Base-by-base conservation (phyloP, 495 filamentous ascomycete species). In the Lentithecium fluviatile region DNA sequence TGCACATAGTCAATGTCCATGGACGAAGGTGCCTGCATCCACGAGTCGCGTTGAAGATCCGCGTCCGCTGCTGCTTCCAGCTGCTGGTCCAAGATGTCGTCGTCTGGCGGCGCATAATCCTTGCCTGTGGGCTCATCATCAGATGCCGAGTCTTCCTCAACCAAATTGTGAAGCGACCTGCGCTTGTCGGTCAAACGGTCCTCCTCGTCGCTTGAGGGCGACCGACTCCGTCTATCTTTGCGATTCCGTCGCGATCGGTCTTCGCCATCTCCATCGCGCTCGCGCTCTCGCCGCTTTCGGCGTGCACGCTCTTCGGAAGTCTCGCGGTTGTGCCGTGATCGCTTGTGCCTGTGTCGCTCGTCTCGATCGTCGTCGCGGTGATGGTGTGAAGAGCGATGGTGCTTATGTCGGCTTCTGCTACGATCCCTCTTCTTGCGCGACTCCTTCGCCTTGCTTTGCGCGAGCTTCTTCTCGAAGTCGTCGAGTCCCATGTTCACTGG, bases 21-120 rank as follows among this genome's bases (percentile, higher is more conserved):
- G 0, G 83, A 84, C 6, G 87, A 88, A 0, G 94, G 92, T 2
- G 85, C 86, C 64, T 92, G 83, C 95, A 98, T 98, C 94, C 94
- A 98, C 4, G 88, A 82, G 74, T 97, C 95, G 56, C 94, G 80
- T 64, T 84, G 78, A 20, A 83, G 20, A 37, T 66, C 65, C 15
- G 57, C 45, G 17, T 65, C 57, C n/a, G 47, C 49, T 3, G 58
- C 57, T 15, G 65, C 65, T 26, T 60, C 59, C 10, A 70, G 51
- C 37, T 60, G 58, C 2, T 69, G 58, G 40, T 74, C 73, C 13
- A 69, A 70, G 0, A 71, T 70, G 23, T 77, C 75, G 42, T 82
- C 75, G 19, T 47, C 52, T 10, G 69, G 69, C 23, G 77, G 74
- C 6, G 67, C 66, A 19, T 68, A 57, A 10, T 69, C 62, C 34